phyloP scores from a whole-genome alignment of 2,329 filamentous ascomycete genomes.

The Helicocarpus griseus region DNA sequence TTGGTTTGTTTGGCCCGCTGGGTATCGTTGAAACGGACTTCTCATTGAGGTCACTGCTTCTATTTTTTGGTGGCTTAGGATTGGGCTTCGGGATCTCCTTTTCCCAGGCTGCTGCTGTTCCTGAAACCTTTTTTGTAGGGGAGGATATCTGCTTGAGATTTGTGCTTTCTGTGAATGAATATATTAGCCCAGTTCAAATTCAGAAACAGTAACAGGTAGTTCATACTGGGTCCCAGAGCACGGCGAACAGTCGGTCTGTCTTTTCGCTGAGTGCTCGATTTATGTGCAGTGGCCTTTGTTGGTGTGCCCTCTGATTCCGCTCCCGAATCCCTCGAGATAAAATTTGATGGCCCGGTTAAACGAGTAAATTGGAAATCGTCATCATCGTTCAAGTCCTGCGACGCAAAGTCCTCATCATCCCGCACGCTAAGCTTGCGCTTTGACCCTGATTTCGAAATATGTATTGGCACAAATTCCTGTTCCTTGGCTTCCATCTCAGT shows the following conservation, averaged over 20 bases:
- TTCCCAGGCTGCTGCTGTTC: neutral
- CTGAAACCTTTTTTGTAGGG: constrained; percentile 19
- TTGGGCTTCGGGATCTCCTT: neutral
- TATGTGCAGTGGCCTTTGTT: constrained; percentile 8
- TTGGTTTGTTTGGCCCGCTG: neutral
- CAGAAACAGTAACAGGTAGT: constrained; percentile 1
- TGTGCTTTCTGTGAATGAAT: constrained; percentile 33
- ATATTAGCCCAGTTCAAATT: neutral
- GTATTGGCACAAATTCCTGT: constrained; percentile 8
- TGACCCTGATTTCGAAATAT: constrained; percentile 36
- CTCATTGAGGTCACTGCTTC: neutral
- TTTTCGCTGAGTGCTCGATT: constrained; percentile 4
- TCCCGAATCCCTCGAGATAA: neutral
- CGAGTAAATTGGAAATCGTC: constrained; percentile 42
- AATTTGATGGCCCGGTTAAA: constrained; percentile 9
- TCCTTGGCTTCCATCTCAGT: constrained; percentile 7
- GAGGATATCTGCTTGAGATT: constrained; percentile 37
- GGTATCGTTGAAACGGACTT: neutral
- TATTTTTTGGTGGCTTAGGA: neutral
- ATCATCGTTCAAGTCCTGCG: constrained; percentile 1
- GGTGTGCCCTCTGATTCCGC: constrained; percentile 6
- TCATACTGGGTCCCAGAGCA: constrained; percentile 34
- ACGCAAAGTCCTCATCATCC: constrained; percentile 36
- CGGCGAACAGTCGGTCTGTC: constrained; percentile 6
- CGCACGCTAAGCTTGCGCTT: constrained; percentile 50